Evolutionary conservation across 805 yeast species (phyloP), one percentile per base, ranked within the genome.

Genomic region (Kazachstania psychrophila): DNA sequence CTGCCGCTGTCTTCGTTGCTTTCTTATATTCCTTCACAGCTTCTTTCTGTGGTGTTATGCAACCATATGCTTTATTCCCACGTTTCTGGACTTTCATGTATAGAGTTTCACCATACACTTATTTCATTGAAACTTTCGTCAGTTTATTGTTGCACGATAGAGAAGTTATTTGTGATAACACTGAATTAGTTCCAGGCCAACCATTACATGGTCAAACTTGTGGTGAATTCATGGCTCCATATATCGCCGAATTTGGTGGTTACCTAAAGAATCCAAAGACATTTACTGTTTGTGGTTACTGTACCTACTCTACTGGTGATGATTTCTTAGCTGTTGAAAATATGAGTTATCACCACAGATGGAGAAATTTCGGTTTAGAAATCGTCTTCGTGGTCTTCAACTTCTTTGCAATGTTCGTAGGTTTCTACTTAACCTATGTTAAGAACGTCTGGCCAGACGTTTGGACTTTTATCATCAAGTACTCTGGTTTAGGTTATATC

Each of bases 61-160:
- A 49, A 44, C 45, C 63, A 50, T 51, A 62, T 56, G 13, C 49
- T 47, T 35, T 66, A 48, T 58, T 74, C 74, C 88, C 89, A 11
- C 73, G 82, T 2, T 84, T 84, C 64, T 83, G 84, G 83, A 62
- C 66, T 20, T 78, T 77, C 60, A 74, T 78, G 81, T 79, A 77
- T 64, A 65, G 82, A 51, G 68, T 65, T 16, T 72, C 76, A 18
- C 84, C 86, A n/a, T 63, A 76, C 45, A 74, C 83, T 0, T 79
- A 77, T 46, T 66, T 76, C 61, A 60, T 79, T 38, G 56, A 64
- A 10, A 65, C 75, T 18, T 66, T 79, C 43, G 64, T 76, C 34
- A 66, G 62, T 24, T 60, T 52, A 18, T 60, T 69, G 26, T 61
- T 69, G 48, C 79, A 77, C 44, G 71, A 66, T 31, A 64, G 72